phyloP scores from a whole-genome alignment of 2,329 filamentous ascomycete species.

The Diaporthe helianthi region DNA sequence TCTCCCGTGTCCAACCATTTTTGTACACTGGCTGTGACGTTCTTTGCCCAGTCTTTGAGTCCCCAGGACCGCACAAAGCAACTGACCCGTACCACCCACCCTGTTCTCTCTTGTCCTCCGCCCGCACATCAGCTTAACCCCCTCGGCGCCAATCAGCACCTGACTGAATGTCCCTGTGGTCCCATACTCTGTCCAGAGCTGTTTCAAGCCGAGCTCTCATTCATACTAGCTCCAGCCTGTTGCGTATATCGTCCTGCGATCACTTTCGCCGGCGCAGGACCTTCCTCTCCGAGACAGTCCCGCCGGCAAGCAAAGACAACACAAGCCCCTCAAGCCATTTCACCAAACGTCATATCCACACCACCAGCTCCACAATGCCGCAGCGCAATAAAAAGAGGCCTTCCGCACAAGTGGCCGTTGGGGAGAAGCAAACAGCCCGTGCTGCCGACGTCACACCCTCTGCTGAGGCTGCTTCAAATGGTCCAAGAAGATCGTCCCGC shows the following conservation, averaged over 20 bases:
- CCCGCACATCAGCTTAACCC: neutral
- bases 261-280: neutral
- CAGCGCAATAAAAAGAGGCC: constrained; percentile 23
- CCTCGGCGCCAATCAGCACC: neutral
- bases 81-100: neutral
- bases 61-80: neutral
- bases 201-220: constrained; percentile 21
- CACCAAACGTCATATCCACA: constrained; percentile 29
- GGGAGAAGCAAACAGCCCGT: neutral
- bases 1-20: neutral
- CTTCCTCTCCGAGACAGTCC: neutral
- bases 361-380: constrained; percentile 25
- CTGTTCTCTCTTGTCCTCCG: neutral
- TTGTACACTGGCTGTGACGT: neutral
- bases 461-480: neutral
- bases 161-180: constrained; percentile 20
- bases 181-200: neutral
- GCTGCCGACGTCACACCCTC: neutral
- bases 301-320: neutral
- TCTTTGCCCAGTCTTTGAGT: neutral
- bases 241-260: neutral
- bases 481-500: constrained; percentile 26
- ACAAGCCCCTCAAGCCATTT: neutral
- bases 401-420: neutral
- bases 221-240: neutral